Evolutionary conservation across 345 rosid species (phyloP), one percentile per base, ranked within the genome.

Genomic region (Corchorus olitorius): DNA sequence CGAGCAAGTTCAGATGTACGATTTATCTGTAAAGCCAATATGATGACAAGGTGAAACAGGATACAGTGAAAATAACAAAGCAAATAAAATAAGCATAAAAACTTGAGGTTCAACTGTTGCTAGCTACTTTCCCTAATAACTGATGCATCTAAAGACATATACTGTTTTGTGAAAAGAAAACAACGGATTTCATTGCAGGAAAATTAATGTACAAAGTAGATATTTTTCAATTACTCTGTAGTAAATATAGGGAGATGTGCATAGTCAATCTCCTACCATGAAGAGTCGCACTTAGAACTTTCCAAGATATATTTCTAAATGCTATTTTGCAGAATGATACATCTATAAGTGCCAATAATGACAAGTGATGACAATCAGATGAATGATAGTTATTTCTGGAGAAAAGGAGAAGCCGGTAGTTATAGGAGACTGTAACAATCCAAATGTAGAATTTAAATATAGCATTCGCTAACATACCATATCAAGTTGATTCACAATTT

Each of bases 1-100:
- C 98, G 98, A 83, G 99, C 97, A 84, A 95, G 98, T 85, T 95
- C 97, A 41, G 99, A 93, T 20, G 99, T 95, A 77, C 97, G 93
- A 82, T 93, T 95, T 80, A 95, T 87, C 99, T 95, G 93, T 77
- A 86, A 86, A 56, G 39, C 75, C 80, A 53, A 58, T 12, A 72
- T 49, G 54, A 59, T 19, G 46, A 68, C 65, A 67, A 65, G 22
- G 37, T 14, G 19, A 65, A 65, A 37, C 72, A 70, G 20, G 50
- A 74, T 48, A 37, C 16, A 75, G 37, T 33, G 13, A 1, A 33
- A 56, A 11, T 6, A 77, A 16, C 0, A 48, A 50, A 2, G 61
- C 61, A 14, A 7, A 54, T 41, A 56, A 12, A 15, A n/a, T 6
- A 3, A 64, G 7, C 15, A 15, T 63, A 20, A 65, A 17, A 34